These are phyloP conservation scores for Phytopythium kandeliae DNA, from an alignment of 352 stramenopile genomes.

Conservation along the genomic window DNA sequence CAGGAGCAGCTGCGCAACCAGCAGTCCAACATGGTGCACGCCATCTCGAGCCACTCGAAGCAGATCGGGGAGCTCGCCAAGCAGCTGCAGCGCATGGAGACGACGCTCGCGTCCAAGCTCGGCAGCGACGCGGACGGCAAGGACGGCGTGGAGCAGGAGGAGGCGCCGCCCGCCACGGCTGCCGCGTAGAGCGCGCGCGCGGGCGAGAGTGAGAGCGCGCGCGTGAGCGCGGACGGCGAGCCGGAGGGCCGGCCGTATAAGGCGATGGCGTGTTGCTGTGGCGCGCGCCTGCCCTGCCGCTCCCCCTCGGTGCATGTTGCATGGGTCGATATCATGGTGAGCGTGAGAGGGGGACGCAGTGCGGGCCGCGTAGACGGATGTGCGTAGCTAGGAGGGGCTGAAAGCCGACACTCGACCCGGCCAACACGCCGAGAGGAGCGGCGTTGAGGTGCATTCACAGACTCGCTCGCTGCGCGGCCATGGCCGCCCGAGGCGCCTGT, in stretches of 20 bases:
- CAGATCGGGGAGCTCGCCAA: conserved; percentile 49
- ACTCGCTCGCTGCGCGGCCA: no score
- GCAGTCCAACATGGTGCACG: conserved; percentile 45
- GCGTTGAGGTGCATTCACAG: neutral
- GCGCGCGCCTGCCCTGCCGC: neutral
- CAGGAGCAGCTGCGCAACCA: conserved; percentile 54
- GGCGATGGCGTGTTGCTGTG: neutral
- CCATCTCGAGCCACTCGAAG: conserved; percentile 44
- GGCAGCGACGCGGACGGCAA: conserved; percentile 2
- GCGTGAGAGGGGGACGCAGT: neutral
- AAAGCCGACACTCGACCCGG: neutral
- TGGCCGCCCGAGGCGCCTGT: no score
- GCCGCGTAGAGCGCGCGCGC: neutral
- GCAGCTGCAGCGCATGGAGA: conserved; percentile 54
- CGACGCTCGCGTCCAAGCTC: conserved; percentile 33
- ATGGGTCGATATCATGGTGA: neutral
- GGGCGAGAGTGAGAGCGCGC: no score
- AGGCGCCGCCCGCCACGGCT: conserved; percentile 4
- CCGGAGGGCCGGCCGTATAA: no score
- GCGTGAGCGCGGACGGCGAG: no score
- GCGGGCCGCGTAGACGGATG: neutral
- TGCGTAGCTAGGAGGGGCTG: neutral
- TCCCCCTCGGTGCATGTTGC: neutral
- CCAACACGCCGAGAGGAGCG: neutral
- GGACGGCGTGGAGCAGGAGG: neutral